Percentiles rank a stretch among this genome's conserved stretches.
phyloP scores from a whole-genome alignment of 345 rosid genomes.

The Linum tenue region DNA sequence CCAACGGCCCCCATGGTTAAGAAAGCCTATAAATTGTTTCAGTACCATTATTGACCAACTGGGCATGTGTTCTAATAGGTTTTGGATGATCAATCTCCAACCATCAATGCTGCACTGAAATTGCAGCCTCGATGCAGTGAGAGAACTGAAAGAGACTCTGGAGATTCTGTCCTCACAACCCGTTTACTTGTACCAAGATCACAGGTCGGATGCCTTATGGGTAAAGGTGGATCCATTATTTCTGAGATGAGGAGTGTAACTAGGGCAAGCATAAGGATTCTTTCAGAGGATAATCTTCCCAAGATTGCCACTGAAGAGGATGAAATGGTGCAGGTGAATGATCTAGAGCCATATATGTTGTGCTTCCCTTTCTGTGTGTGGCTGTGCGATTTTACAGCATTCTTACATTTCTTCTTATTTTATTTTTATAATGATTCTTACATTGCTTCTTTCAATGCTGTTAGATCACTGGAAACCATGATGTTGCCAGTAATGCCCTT shows the following conservation, averaged over 20 bases:
- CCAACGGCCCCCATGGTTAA: not conserved
- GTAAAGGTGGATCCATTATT: conserved; percentile 31
- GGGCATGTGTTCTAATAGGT: conserved; percentile 9
- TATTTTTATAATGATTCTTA: not conserved
- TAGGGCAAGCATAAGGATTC: conserved; percentile 26
- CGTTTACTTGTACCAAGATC: conserved; percentile 28
- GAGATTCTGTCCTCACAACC: conserved; percentile 28
- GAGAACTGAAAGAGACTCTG: conserved; percentile 26
- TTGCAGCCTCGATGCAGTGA: conserved; percentile 33
- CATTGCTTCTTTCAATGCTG: conserved; percentile 6
- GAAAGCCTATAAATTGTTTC: not conserved
- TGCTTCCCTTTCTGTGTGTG: not conserved
- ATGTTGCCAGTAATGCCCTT: conserved; percentile 29
- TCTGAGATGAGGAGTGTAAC: conserved; percentile 28
- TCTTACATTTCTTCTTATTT: not conserved
- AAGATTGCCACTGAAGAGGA: conserved; percentile 26
- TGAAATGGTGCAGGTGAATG: conserved; percentile 31
- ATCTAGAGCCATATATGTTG: not conserved
- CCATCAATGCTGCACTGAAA: conserved; percentile 25
- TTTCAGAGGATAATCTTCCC: conserved; percentile 24
- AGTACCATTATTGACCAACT: not conserved
- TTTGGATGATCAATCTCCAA: conserved; percentile 26
- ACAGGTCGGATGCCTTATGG: conserved; percentile 32
- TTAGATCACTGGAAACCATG: conserved; percentile 26
- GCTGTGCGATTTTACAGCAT: not conserved